phyloP scores from a whole-genome alignment of 345 rosid genomes.

The Sisymbrium irio region DNA sequence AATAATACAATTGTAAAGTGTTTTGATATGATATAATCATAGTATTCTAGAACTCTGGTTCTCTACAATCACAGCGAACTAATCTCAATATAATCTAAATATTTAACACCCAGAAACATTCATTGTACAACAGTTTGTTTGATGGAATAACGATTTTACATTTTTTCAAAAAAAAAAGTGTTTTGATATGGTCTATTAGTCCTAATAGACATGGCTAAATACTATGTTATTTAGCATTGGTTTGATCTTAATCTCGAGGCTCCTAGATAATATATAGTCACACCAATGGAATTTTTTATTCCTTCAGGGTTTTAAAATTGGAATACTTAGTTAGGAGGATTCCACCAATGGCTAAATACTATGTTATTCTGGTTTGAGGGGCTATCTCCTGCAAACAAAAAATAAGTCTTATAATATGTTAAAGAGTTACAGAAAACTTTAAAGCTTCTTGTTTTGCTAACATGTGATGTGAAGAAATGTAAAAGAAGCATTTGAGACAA shows the following conservation, averaged over 20 bases:
- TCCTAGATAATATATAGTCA: background rate
- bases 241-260: background rate
- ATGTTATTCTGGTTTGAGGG: slow-evolving; percentile 15
- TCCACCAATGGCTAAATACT: too few relatives aligned
- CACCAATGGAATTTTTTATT: background rate
- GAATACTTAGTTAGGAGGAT: background rate
- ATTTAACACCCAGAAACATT: too few relatives aligned
- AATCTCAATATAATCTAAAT: too few relatives aligned
- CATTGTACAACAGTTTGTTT: too few relatives aligned
- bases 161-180: too few relatives aligned
- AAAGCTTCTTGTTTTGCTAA: slow-evolving; percentile 1
- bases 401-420: background rate
- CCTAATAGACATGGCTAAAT: background rate
- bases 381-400: background rate
- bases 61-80: too few relatives aligned
- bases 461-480: slow-evolving; percentile 21
- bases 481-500: background rate
- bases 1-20: background rate
- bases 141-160: too few relatives aligned
- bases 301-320: background rate
- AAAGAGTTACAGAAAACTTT: background rate
- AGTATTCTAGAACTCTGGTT: too few relatives aligned
- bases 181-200: background rate
- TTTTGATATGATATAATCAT: too few relatives aligned
- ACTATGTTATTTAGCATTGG: background rate